Evolutionary conservation across 2,329 filamentous ascomycete species (phyloP), one percentile per base, ranked within the genome.

Genomic region (Monilinia laxa): DNA sequence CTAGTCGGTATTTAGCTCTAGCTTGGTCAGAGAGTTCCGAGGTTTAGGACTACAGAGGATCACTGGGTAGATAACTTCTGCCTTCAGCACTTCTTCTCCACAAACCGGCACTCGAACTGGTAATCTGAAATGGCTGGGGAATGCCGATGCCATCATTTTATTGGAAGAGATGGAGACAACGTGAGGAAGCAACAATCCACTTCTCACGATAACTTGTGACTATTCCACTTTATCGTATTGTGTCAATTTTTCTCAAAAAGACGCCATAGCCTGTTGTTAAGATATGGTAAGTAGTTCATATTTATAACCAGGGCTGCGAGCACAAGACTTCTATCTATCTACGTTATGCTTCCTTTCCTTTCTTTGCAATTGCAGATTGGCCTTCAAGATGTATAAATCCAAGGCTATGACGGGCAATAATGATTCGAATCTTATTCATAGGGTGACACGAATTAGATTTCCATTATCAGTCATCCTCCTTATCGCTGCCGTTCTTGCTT

Each of bases 391-490:
- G 64, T 66, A 56, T 31, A 66, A 66, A 35, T 55, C 64, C 7
- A 35, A 35, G 31, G 5, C 7, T 54, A 12, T 60, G 14, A 35
- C 18, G 12, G 14, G 40, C 20, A 25, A 52, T 4, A 18, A 38
- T 23, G 47, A 52, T 28, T 11, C 35, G 20, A 54, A 28, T 9
- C 51, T 12, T 51, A 25, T 35, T 58, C 55, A 65, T 42, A 56
- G 55, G 45, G 20, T 35, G 20, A 10, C 25, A n/a, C 47, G 53
- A 25, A 60, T 65, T 7, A 72, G 67, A 64, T 38, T 71, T n/a
- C 71, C 73, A 40, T 49, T 71, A 11, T 69, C 72, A 49, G 31
- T 75, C 12, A 40, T 72, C n/a, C 62, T 68, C n/a, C 42, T 69
- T 40, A 64, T 74, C 35, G 14, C 65, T 3, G 38, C 71, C 20